phyloP scores from a whole-genome alignment of 2,329 filamentous ascomycete genomes.

The Claviceps sp. region DNA sequence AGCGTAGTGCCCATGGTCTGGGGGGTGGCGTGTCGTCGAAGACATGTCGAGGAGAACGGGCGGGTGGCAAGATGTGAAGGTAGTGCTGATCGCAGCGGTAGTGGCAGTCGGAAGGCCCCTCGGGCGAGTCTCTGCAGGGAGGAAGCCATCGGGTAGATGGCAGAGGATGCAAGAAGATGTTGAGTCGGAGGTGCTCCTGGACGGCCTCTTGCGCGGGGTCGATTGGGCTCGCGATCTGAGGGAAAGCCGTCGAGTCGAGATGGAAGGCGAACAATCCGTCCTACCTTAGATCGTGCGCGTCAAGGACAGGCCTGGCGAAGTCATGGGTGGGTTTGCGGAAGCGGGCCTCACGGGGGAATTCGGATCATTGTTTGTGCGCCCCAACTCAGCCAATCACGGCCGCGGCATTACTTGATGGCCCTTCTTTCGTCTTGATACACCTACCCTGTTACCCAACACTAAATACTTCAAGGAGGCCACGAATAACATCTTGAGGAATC shows the following conservation, averaged over 20 bases:
- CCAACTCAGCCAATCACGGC: slow-evolving; percentile 15
- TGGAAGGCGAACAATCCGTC: slow-evolving; percentile 1
- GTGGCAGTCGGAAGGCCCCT: slow-evolving; percentile 54
- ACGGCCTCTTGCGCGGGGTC: slow-evolving; percentile 23
- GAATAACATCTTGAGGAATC: too few relatives aligned
- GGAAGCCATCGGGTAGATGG: slow-evolving; percentile 41
- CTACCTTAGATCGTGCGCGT: slow-evolving; percentile 7
- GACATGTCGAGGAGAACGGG: slow-evolving; percentile 51
- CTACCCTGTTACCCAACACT: too few relatives aligned
- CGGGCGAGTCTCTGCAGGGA: slow-evolving; percentile 60
- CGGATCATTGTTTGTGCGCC: slow-evolving; percentile 21
- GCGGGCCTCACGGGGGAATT: slow-evolving; percentile 8
- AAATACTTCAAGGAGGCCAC: too few relatives aligned
- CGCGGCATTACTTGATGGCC: slow-evolving; percentile 11
- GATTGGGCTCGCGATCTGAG: slow-evolving; percentile 19
- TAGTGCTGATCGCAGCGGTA: slow-evolving; percentile 37
- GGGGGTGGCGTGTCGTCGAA: slow-evolving; percentile 50
- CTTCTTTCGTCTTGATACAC: not conserved
- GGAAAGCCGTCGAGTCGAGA: slow-evolving; percentile 7
- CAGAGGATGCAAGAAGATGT: slow-evolving; percentile 15
- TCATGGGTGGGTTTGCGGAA: slow-evolving; percentile 10
- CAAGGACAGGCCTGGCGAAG: slow-evolving; percentile 17
- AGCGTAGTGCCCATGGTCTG: slow-evolving; percentile 42
- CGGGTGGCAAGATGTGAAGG: slow-evolving; percentile 29
- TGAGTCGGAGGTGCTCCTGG: slow-evolving; percentile 16